phyloP scores from a whole-genome alignment of 2,329 filamentous ascomycete genomes.

The Talaromyces sp. region DNA sequence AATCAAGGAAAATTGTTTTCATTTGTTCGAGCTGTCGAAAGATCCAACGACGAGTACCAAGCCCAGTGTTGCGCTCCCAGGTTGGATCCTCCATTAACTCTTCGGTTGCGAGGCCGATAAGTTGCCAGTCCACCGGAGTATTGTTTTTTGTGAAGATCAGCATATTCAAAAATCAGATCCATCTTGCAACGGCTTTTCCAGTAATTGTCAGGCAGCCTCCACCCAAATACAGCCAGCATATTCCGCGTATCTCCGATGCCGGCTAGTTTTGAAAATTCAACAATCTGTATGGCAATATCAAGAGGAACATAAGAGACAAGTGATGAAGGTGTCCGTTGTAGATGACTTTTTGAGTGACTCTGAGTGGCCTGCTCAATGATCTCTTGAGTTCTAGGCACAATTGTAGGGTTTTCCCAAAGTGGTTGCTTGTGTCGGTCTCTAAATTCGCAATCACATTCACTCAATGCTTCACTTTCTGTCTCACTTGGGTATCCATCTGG shows the following conservation, averaged over 20 bases:
- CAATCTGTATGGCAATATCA: slow-evolving; percentile 16
- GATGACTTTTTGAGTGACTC: background rate
- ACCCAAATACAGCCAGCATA: slow-evolving; percentile 20
- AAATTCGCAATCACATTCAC: background rate
- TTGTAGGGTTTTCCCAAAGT: slow-evolving; percentile 12
- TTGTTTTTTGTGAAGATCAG: slow-evolving; percentile 16
- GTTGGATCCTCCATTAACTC: slow-evolving; percentile 15
- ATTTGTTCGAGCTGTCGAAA: slow-evolving; percentile 10
- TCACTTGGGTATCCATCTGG: slow-evolving; percentile 2
- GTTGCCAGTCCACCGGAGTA: slow-evolving; percentile 19
- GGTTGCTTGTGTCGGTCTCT: background rate
- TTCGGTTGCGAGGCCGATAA: slow-evolving; percentile 19
- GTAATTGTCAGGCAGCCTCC: slow-evolving; percentile 21
- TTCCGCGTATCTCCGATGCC: slow-evolving; percentile 17
- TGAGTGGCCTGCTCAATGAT: slow-evolving; percentile 14
- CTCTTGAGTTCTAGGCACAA: slow-evolving; percentile 15
- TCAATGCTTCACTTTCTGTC: background rate
- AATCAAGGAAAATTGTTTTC: slow-evolving; percentile 9
- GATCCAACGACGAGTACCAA: slow-evolving; percentile 19
- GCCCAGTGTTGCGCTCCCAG: slow-evolving; percentile 10
- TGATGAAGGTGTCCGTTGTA: slow-evolving; percentile 5
- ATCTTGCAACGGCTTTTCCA: slow-evolving; percentile 20
- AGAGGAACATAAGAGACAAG: slow-evolving; percentile 14
- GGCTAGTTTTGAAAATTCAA: slow-evolving; percentile 14
- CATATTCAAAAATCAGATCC: slow-evolving; percentile 22